Conservation (phyloP, 1,139 yeast species). For the Geotrichum citri-aurantii region DNA sequence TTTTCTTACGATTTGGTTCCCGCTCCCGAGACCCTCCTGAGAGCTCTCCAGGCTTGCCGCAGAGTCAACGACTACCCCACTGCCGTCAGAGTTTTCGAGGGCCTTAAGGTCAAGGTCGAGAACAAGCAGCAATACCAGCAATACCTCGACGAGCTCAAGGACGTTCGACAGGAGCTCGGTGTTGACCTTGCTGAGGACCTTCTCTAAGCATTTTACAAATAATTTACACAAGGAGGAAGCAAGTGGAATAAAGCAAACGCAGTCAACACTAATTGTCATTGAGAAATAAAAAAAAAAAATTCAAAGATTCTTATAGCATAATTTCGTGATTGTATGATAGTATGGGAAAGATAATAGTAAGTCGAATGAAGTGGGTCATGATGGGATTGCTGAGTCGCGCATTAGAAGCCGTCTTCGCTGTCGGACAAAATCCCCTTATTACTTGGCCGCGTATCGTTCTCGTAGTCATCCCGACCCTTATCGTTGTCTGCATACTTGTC, state of each 20-base stretch:
- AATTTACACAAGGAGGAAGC: neutral
- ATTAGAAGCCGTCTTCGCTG: constrained; percentile 11
- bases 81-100: constrained; percentile 96
- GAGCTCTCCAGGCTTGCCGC: constrained; percentile 96
- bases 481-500: neutral
- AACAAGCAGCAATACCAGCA: constrained; percentile 90
- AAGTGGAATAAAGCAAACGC: neutral
- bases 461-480: neutral
- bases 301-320: neutral
- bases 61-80: constrained; percentile 98
- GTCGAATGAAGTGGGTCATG: neutral
- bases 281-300: neutral
- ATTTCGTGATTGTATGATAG: neutral
- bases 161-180: constrained; percentile 86
- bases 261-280: neutral
- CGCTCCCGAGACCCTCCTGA: constrained; percentile 91
- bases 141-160: constrained; percentile 91
- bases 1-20: constrained; percentile 98
- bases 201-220: constrained; percentile 35
- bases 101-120: constrained; percentile 91
- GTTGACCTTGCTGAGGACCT: constrained; percentile 89
- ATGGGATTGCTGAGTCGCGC: neutral
- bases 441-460: neutral
- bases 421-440: constrained; percentile 6
- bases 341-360: neutral